These are phyloP conservation scores for Acanthamoeba rhysodes DNA, from an alignment of 208 protist species.

Conservation along the genomic window DNA sequence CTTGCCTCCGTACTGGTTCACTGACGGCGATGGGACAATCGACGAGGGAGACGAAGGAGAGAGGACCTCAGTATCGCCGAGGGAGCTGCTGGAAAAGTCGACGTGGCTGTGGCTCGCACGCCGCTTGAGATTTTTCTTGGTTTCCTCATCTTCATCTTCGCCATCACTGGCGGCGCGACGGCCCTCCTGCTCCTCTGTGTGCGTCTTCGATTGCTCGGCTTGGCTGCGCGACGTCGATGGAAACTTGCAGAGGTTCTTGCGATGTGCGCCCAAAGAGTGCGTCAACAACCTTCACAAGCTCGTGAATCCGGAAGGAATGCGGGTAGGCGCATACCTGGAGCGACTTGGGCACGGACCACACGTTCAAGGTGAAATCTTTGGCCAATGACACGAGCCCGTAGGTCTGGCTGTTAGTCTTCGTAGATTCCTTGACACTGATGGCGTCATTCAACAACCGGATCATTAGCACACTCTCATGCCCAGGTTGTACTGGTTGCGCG, in stretches of 20 bases:
- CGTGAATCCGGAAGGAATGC: background rate
- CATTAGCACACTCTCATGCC: background rate
- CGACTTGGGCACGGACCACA: background rate
- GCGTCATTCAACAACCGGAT: background rate
- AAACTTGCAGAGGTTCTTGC: background rate
- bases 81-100: background rate
- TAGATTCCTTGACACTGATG: background rate
- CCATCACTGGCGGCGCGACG: background rate
- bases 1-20: background rate
- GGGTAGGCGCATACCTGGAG: background rate
- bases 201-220: background rate
- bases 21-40: too few relatives aligned
- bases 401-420: background rate
- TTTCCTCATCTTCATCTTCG: background rate
- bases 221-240: background rate
- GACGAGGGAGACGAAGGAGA: too few relatives aligned
- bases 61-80: background rate
- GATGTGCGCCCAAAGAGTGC: background rate
- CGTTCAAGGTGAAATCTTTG: background rate
- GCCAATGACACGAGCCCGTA: constrained; percentile 3
- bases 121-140: background rate
- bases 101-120: background rate
- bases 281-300: background rate
- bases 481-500: background rate
- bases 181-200: background rate